Percentiles rank a stretch among this genome's conserved stretches.
Conservation (phyloP, 1,139 yeast genomes). For the Candida labiduridarum region DNA sequence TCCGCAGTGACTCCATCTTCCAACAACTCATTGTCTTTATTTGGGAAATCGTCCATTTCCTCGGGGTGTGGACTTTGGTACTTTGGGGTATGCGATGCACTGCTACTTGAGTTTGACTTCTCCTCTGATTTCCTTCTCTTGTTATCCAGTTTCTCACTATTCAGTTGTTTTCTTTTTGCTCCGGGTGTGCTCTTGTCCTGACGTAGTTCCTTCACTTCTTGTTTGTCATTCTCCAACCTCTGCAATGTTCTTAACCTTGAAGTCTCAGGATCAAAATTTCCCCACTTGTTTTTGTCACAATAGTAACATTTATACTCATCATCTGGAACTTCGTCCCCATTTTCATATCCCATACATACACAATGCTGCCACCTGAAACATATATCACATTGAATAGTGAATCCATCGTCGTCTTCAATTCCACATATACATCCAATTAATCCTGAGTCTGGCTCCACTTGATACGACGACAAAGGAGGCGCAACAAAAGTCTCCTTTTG, state of each 20-base stretch:
- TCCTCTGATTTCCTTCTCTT: conserved; percentile 23
- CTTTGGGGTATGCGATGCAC: conserved; percentile 3
- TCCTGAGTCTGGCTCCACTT: conserved; percentile 80
- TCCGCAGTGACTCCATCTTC: conserved; percentile 49
- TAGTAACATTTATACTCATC: conserved; percentile 75
- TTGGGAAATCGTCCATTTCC: conserved; percentile 29
- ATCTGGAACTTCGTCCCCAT: conserved; percentile 79
- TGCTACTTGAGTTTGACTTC: conserved; percentile 9
- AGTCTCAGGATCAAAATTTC: conserved; percentile 47
- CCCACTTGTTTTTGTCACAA: conserved; percentile 64
- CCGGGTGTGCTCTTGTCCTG: conserved; percentile 6
- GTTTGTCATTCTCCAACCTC: conserved; percentile 25
- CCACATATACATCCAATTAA: conserved; percentile 89
- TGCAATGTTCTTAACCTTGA: conserved; percentile 39
- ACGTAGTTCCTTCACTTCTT: conserved; percentile 5
- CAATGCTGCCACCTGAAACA: conserved; percentile 97
- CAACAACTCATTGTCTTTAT: conserved; percentile 40
- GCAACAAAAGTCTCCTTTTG: conserved; percentile 6
- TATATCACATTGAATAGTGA: conserved; percentile 89
- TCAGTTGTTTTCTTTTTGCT: conserved; percentile 33
- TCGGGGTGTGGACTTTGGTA: conserved; percentile 11
- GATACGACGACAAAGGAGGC: conserved; percentile 49
- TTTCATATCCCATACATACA: conserved; percentile 76
- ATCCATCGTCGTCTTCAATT: conserved; percentile 89
- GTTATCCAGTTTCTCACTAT: conserved; percentile 27